Evolutionary conservation across 768 basidiomycete species (phyloP).

Genomic region (Termitomyces sp.): DNA sequence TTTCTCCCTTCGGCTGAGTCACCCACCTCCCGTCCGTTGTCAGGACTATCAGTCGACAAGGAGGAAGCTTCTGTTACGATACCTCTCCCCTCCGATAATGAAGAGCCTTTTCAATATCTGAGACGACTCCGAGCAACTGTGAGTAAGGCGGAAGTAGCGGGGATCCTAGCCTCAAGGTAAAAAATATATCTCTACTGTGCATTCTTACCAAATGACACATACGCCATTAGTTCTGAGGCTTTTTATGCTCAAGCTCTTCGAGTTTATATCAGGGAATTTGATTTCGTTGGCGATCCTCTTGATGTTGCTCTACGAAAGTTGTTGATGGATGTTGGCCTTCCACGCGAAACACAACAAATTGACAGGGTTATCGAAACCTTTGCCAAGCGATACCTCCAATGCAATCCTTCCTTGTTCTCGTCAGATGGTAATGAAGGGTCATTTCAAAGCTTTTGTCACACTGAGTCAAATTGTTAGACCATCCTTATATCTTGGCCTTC

Average conservation of each 20-base stretch:
- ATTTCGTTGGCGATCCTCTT: slow-evolving; percentile 76
- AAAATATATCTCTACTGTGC: slow-evolving; percentile 10
- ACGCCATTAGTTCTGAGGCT: slow-evolving; percentile 53
- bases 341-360: slow-evolving; percentile 97
- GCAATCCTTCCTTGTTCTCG: slow-evolving; percentile 78
- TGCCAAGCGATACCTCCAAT: slow-evolving; percentile 75
- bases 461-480: slow-evolving; percentile 46
- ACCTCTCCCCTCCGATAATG: slow-evolving; percentile 48
- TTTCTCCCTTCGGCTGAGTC: slow-evolving; percentile 16
- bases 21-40: slow-evolving; percentile 32
- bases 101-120: slow-evolving; percentile 77
- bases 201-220: background rate
- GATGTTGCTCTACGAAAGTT: slow-evolving; percentile 89
- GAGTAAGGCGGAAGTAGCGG: slow-evolving; percentile 75
- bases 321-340: slow-evolving; percentile 88
- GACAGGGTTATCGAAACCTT: slow-evolving; percentile 97
- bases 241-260: slow-evolving; percentile 70
- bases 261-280: slow-evolving; percentile 71
- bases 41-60: slow-evolving; percentile 42
- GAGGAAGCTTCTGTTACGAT: slow-evolving; percentile 37
- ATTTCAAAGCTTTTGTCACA: slow-evolving; percentile 1
- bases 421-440: slow-evolving; percentile 57
- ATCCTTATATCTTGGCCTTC: slow-evolving; percentile 95
- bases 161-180: slow-evolving; percentile 80
- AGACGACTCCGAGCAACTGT: slow-evolving; percentile 59